Conservation (phyloP, 495 filamentous ascomycete species). For the Penicillium lagena region DNA sequence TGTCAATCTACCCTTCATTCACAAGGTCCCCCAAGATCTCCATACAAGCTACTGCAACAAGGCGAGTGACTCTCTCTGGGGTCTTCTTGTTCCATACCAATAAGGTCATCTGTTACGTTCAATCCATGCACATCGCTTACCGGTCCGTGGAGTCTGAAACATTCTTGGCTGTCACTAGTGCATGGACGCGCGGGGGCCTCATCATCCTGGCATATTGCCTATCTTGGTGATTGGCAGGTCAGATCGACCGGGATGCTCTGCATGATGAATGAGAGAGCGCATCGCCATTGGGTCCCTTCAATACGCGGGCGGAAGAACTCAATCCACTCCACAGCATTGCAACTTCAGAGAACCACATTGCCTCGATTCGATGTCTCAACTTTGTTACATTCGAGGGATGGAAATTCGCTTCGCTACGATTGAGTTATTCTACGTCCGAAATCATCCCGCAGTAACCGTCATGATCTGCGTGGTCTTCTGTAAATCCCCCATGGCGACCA, state of each 20-base stretch:
- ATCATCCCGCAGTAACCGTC: neutral
- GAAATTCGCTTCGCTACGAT: neutral
- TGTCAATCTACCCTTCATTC: too few species aligned
- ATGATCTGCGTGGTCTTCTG: neutral
- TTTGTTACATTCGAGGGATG: slow-evolving; percentile 7
- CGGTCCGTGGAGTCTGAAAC: slow-evolving; percentile 10
- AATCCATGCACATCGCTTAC: slow-evolving; percentile 2
- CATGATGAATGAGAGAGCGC: too few species aligned
- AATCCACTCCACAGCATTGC: neutral
- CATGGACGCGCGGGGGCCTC: neutral
- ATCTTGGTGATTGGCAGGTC: too few species aligned
- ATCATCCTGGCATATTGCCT: too few species aligned
- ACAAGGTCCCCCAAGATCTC: neutral
- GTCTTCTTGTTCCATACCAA: too few species aligned
- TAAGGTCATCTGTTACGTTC: slow-evolving; percentile 7
- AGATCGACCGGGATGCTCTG: too few species aligned
- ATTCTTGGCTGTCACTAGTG: slow-evolving; percentile 10
- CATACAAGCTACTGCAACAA: neutral
- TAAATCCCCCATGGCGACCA: too few species aligned
- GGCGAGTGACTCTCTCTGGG: neutral
- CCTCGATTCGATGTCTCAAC: neutral
- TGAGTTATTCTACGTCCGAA: too few species aligned
- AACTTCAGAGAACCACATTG: too few species aligned
- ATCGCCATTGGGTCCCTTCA: neutral
- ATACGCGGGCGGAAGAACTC: slow-evolving; percentile 10